Base-by-base conservation (phyloP, 495 filamentous ascomycete genomes). In the Aspergillus ellipticus region DNA sequence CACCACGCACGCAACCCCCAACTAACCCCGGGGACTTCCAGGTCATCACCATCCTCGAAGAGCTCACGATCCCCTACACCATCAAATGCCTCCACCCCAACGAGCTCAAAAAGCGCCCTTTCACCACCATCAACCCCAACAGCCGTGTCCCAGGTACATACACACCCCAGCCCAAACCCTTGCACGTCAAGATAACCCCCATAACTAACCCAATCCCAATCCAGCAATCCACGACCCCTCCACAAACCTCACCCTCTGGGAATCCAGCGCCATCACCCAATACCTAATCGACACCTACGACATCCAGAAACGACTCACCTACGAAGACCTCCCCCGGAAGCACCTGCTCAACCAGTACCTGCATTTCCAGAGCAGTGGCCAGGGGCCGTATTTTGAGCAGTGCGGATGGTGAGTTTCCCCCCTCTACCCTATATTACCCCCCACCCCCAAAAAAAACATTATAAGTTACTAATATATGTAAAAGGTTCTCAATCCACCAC, bases 401-500 rank as follows among this genome's bases (percentile, higher is more conserved):
- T 41, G 17, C 9, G 54, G 21, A 50, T 56, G 46, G 55, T 52
- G 42, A 31, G 19, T 11, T 9, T 37, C 20, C 49, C 6, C 8
- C 16, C 42, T 16, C 42, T 11, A 22, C 8, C 3, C 17, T 6
- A 17, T 16, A 10, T 2, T 24, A 8, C 5, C 13, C 2, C 10
- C 45, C 24, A 33, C 7, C 19, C n/a, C 26, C 42, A 49, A 67
- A 20, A 75, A 75, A 53, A 74, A 6, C 76, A 74, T 53, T 71
- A 67, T n/a, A 37, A 35, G 37, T 71, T 74, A 15, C 73, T 76
- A 39, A 39, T 54, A 52, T 19, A 39, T 5, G 10, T 4, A 59
- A 35, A 3, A 72, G 72, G 73, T 82, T 80, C 61, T 59, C 22
- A 35, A 45, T 58, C 29, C 70, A 75, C 57, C 76, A 80, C 60